phyloP scores from a whole-genome alignment of 805 yeast species.

The Metschnikowia similis region DNA sequence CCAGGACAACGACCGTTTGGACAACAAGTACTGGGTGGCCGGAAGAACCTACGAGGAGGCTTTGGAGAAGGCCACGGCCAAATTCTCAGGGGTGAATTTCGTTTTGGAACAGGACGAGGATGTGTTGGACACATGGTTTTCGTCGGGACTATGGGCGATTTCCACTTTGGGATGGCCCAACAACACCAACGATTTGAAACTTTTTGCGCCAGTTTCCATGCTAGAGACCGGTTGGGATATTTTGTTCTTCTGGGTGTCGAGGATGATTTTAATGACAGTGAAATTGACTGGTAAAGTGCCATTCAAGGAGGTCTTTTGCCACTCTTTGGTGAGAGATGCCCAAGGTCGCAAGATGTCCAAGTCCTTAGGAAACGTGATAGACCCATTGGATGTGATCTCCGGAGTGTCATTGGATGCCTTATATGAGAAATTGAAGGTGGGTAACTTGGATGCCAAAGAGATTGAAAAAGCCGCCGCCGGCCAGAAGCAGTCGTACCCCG shows the following conservation, averaged over 20 bases:
- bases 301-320: conserved; percentile 95
- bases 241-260: conserved; percentile 96
- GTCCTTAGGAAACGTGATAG: conserved; percentile 93
- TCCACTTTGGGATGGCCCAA: conserved; percentile 97
- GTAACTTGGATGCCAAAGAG: conserved; percentile 89
- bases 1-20: conserved; percentile 54
- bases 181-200: conserved; percentile 63
- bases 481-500: conserved; percentile 85
- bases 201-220: conserved; percentile 87
- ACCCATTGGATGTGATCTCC: conserved; percentile 88
- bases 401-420: conserved; percentile 80
- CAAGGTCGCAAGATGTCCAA: conserved; percentile 99
- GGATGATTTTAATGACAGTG: conserved; percentile 90
- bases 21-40: conserved; percentile 83
- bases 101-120: conserved; percentile 94
- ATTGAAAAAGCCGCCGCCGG: conserved; percentile 83
- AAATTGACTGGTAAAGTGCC: conserved; percentile 90
- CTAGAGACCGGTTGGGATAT: conserved; percentile 99
- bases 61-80: conserved; percentile 65
- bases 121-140: conserved; percentile 98
- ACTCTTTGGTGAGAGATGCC: conserved; percentile 96
- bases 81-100: conserved; percentile 66
- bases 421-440: conserved; percentile 69
- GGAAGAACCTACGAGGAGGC: conserved; percentile 87
- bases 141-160: conserved; percentile 97